A percentile compares a stretch with the other conserved stretches of the same genome.
Evolutionary conservation across 805 yeast genomes (phyloP).

Genomic region (Ogataea kodamae): DNA sequence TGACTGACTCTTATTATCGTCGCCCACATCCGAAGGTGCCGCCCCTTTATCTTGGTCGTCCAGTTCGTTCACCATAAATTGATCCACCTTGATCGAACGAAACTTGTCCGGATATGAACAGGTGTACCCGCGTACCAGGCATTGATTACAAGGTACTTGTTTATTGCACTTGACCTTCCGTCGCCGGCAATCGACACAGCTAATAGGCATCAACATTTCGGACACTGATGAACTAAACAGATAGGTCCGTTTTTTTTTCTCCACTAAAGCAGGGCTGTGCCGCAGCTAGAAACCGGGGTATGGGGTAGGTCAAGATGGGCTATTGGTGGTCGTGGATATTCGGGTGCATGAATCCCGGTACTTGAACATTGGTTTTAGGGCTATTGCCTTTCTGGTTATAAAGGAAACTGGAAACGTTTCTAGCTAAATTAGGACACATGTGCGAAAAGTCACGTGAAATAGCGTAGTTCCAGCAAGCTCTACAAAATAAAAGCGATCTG

Average conservation of each 20-base stretch:
- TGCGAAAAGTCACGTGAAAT: constrained; percentile 12
- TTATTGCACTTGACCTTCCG: constrained; percentile 36
- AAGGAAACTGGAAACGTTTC: too few relatives aligned
- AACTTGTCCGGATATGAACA: constrained; percentile 48
- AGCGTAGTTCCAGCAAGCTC: constrained; percentile 1
- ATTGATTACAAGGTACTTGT: constrained; percentile 44
- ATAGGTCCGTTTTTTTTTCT: constrained; percentile 5
- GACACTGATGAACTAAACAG: background rate
- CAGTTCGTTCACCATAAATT: constrained; percentile 12
- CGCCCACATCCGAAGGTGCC: background rate
- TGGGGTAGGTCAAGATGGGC: background rate
- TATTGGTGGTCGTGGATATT: background rate
- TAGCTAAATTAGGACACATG: too few relatives aligned
- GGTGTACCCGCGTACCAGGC: constrained; percentile 35
- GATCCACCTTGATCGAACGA: constrained; percentile 38
- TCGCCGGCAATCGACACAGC: constrained; percentile 35
- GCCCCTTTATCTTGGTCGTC: background rate
- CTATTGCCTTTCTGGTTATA: too few relatives aligned
- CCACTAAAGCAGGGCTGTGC: constrained; percentile 7
- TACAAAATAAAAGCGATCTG: background rate
- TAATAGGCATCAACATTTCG: constrained; percentile 30
- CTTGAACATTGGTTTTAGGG: too few relatives aligned
- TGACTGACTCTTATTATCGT: background rate
- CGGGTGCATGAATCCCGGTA: too few relatives aligned
- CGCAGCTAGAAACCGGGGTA: constrained; percentile 8